A percentile compares a stretch with the other conserved stretches of the same genome.
Evolutionary conservation across 352 stramenopile species (phyloP).

Genomic region (Phytophthora hibernalis): DNA sequence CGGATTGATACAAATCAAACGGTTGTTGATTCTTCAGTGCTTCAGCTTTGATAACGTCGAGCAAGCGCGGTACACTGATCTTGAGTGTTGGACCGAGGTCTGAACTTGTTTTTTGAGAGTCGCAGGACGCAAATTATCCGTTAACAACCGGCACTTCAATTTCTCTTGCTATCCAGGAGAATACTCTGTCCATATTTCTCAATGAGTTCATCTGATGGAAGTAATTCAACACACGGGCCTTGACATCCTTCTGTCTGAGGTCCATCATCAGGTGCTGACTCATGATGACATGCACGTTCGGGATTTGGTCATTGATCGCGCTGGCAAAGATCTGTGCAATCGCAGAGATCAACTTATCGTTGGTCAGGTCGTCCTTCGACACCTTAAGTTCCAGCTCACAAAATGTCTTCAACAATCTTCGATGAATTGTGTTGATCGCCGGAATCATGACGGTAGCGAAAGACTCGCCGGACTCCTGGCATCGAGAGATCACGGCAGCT

Average conservation of each 20-base stretch:
- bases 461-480: conserved; percentile 9
- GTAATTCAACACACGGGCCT: conserved; percentile 3
- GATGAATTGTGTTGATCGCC: conserved; percentile 5
- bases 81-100: conserved; percentile 10
- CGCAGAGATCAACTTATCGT: conserved; percentile 1
- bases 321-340: conserved; percentile 11
- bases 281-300: conserved; percentile 1
- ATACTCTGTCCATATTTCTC: conserved; percentile 5
- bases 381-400: conserved; percentile 3
- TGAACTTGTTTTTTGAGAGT: background rate
- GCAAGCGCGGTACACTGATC: background rate
- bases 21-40: conserved; percentile 8
- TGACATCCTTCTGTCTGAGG: conserved; percentile 3
- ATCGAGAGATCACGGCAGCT: background rate
- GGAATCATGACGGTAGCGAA: background rate
- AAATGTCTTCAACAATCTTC: conserved; percentile 4
- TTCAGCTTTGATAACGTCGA: conserved; percentile 6
- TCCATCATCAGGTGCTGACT: conserved; percentile 11
- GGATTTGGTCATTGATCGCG: conserved; percentile 16
- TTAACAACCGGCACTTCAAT: conserved; percentile 12
- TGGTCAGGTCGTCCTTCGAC: conserved; percentile 1
- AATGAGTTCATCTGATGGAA: conserved; percentile 13
- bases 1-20: conserved; percentile 5
- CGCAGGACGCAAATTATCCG: background rate
- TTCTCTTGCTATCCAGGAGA: background rate